Evolutionary conservation across 139 green algal genomes (phyloP), one percentile per base, ranked within the genome.

Genomic region (Diplosphaera chodatii): DNA sequence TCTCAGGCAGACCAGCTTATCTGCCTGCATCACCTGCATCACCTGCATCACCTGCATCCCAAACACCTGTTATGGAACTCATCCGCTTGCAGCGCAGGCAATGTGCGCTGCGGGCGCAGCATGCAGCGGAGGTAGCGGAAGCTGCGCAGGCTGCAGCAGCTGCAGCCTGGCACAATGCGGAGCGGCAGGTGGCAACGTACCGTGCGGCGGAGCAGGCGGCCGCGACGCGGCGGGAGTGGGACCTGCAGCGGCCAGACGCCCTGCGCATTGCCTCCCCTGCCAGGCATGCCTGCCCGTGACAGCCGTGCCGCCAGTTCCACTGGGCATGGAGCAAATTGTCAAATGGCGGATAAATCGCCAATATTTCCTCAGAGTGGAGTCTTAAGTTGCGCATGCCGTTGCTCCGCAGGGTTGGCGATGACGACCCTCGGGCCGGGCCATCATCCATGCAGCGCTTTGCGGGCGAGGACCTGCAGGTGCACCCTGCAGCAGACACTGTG

Each of bases 391-490:
- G n/a, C n/a, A n/a, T n/a, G n/a, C n/a, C n/a, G n/a, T n/a, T n/a
- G n/a, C n/a, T n/a, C n/a, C n/a, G 40, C 71, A 76, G 88, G 10
- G 41, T 87, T n/a, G 82, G 84, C 2, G 88, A 93, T 64, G 74
- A 84, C 13, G 88, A 93, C 67, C 28, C 56, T 0, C 73, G 85
- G 1, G 82, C 84, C 34, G 88, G 88, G 1, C 64, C 83, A 21
- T 72, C 82, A 27, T 88, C 80, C 0, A 64, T 90, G 63, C 88
- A 91, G 74, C 77, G 71, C 31, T 92, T 92, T 76, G 76, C 84
- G 23, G 88, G 88, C 1, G 88, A 94, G 73, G 88, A 94, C 72
- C 77, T 94, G 23, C 64, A 73, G n/a, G n/a, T n/a, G n/a, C n/a
- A n/a, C n/a, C n/a, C n/a, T n/a, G n/a, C n/a, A n/a, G n/a, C n/a